Base-by-base conservation (phyloP, 108 stramenopile genomes). In the Conticribra weissflogii region DNA sequence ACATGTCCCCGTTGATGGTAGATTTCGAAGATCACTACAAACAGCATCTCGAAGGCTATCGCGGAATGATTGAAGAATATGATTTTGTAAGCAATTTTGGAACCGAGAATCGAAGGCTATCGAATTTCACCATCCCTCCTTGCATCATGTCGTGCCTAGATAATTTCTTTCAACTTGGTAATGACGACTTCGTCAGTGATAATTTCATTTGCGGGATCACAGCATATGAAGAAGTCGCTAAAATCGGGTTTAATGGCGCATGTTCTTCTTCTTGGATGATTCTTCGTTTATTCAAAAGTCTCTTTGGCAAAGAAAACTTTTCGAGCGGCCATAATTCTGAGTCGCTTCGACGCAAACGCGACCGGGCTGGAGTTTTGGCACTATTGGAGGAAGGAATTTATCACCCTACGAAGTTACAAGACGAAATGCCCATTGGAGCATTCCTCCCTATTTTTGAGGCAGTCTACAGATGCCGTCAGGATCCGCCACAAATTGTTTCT, bases 351-450 rank as follows among this genome's bases (percentile, higher is more conserved):
- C 34, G 53, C 54, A 25, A 49, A 8, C 62, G 54, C 15, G 85
- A 88, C 56, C 44, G 62, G 23, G 55, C 58, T 9, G 65, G 81
- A 8, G 84, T 91, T 14, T 54, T 72, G 28, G 24, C 71, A 32
- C 59, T 95, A 68, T 54, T 93, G 25, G 77, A 84, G 16, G 92
- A 88, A 61, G 90, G 95, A 8, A 83, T 90, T 28, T 48, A 54
- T n/a, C 68, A 87, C 44, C 52, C 53, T n/a, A 53, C 32, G 17
- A 57, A 63, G 9, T 57, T 91, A 14, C 68, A 78, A 27, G 83
- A 89, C 46, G 72, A 83, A 5, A 28, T 96, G 7, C 85, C 89
- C 14, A 63, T 85, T 19, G 85, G 88, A n/a, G 53, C 89, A 8
- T 68, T 66, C 18, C 53, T 93, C 18, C 92, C 91, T 0, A 53